A percentile compares a stretch with the other conserved stretches of the same genome.
phyloP scores from a whole-genome alignment of 345 rosid genomes.

The Dipteronia sinensis region DNA sequence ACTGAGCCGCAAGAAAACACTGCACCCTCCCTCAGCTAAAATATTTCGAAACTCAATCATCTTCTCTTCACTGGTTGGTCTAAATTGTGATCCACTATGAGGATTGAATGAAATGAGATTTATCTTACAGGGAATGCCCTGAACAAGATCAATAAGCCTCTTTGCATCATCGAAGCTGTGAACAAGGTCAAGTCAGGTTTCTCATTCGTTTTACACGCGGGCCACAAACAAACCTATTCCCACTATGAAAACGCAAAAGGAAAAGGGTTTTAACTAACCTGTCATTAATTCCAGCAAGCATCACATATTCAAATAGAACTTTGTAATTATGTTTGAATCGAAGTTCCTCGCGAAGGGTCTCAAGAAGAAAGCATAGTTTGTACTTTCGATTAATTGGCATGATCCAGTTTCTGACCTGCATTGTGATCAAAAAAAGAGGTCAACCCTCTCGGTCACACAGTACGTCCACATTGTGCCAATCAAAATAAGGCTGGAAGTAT shows the following conservation, averaged over 20 bases:
- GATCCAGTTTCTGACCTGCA: conserved; percentile 93
- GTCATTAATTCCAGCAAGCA: conserved; percentile 91
- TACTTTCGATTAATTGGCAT: conserved; percentile 93
- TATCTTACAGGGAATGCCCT: conserved; percentile 94
- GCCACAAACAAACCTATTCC: background rate
- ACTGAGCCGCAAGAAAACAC: conserved; percentile 66
- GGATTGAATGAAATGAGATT: conserved; percentile 92
- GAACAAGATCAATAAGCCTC: conserved; percentile 76
- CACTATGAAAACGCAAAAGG: background rate
- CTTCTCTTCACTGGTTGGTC: conserved; percentile 67
- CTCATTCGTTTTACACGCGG: background rate
- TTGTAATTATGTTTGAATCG: conserved; percentile 60
- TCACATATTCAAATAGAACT: conserved; percentile 87
- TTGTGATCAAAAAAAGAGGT: conserved; percentile 7
- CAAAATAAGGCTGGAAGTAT: conserved; percentile 20
- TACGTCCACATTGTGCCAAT: background rate
- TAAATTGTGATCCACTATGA: conserved; percentile 75
- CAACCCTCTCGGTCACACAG: conserved; percentile 8
- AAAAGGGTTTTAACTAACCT: conserved; percentile 45
- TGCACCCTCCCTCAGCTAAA: conserved; percentile 68
- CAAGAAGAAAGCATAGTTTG: conserved; percentile 73
- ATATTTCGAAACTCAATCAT: conserved; percentile 79
- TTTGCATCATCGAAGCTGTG: conserved; percentile 87
- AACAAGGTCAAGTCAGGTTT: conserved; percentile 1
- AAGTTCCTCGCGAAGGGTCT: conserved; percentile 76